These are phyloP conservation scores for Ustilago curta DNA, from an alignment of 1,284 basidiomycete species.

Conservation along the genomic window DNA sequence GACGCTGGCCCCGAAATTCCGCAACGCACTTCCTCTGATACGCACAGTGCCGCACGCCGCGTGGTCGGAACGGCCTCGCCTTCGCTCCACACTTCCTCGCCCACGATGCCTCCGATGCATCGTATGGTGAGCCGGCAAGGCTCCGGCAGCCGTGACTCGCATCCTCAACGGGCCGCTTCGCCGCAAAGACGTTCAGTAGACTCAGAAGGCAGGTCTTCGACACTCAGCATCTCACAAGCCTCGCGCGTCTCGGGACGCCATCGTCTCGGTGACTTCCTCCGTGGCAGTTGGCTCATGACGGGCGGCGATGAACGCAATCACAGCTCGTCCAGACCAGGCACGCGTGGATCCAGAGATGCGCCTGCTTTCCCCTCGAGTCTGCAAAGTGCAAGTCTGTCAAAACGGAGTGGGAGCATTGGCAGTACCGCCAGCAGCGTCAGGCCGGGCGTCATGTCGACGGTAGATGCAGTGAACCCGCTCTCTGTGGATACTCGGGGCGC, in stretches of 20 bases:
- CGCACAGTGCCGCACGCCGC: constrained; percentile 29
- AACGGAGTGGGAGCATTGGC: constrained; percentile 31
- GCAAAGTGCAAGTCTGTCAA: constrained; percentile 6
- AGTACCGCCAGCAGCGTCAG: constrained; percentile 24
- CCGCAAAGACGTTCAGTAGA: constrained; percentile 30
- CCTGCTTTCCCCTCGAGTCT: constrained; percentile 13
- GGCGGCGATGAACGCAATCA: constrained; percentile 32
- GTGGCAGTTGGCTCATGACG: constrained; percentile 41
- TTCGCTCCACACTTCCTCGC: constrained; percentile 24
- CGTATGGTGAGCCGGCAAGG: constrained; percentile 22
- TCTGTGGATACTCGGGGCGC: constrained; percentile 44
- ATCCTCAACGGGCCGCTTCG: constrained; percentile 26
- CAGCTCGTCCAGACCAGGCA: constrained; percentile 38
- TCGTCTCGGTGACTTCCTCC: constrained; percentile 47
- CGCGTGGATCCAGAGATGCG: constrained; percentile 37
- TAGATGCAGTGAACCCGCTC: constrained; percentile 7
- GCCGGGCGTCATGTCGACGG: background rate
- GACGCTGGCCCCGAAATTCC: constrained; percentile 35
- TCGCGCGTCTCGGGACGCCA: constrained; percentile 47
- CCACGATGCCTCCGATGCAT: constrained; percentile 21
- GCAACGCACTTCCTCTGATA: constrained; percentile 43
- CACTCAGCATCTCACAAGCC: constrained; percentile 46
- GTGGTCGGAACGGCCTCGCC: constrained; percentile 22
- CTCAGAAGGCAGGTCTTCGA: constrained; percentile 37
- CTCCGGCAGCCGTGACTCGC: constrained; percentile 18